Percentiles rank a stretch among this genome's conserved stretches.
Conservation (phyloP, 2,329 filamentous ascomycete species). For the Dendryphion nanum region DNA sequence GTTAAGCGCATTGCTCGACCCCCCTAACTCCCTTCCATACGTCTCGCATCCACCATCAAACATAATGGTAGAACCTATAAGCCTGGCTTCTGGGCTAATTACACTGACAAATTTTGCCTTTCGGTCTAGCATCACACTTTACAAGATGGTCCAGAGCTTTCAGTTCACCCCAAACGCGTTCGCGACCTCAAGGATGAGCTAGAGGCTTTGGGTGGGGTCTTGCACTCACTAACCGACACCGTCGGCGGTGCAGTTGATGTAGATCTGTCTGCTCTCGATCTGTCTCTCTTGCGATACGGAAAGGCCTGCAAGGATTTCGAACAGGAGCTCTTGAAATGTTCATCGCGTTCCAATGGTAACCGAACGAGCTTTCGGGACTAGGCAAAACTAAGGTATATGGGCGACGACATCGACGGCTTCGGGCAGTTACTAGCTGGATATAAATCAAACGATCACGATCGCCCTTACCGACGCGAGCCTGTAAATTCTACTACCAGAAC, state of each 20-base stretch:
- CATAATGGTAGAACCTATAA: conserved; percentile 12
- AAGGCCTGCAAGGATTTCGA: conserved; percentile 46
- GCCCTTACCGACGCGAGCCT: conserved; percentile 42
- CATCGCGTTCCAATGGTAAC: conserved; percentile 12
- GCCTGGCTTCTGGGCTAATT: conserved; percentile 11
- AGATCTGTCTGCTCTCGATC: conserved; percentile 20
- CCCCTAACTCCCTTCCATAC: no score
- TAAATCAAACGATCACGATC: conserved; percentile 32
- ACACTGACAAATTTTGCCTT: conserved; percentile 10
- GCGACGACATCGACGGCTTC: conserved; percentile 45
- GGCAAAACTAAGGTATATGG: conserved; percentile 47
- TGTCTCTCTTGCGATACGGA: conserved; percentile 44
- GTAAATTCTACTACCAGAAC: conserved; percentile 40
- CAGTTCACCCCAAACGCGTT: conserved; percentile 12
- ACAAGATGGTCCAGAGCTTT: conserved; percentile 10
- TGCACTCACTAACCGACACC: conserved; percentile 10
- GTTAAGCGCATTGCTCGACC: no score
- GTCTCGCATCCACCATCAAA: no score
- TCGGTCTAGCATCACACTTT: conserved; percentile 10
- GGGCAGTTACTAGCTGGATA: conserved; percentile 42
- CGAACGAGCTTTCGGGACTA: conserved; percentile 47
- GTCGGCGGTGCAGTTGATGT: conserved; percentile 5
- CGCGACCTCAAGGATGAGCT: conserved; percentile 12
- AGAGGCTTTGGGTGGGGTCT: conserved; percentile 8
- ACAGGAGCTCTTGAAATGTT: conserved; percentile 37